Percentiles rank a stretch among this genome's conserved stretches.
Evolutionary conservation across 768 basidiomycete species (phyloP).

Genomic region (Roridomyces roridus): DNA sequence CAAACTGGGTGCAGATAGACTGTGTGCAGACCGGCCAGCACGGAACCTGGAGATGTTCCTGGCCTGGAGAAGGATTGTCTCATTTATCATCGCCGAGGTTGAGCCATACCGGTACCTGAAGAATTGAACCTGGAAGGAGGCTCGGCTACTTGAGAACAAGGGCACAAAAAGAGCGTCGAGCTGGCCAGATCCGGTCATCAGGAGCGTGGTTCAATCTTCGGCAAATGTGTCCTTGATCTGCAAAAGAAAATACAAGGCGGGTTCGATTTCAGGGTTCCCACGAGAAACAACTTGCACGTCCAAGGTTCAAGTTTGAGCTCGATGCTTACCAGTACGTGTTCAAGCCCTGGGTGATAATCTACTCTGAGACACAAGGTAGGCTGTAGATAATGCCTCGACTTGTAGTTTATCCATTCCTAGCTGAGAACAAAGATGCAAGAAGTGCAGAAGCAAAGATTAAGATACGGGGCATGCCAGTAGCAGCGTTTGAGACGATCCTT

Average conservation of each 20-base stretch:
- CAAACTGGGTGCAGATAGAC: no score
- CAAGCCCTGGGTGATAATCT: background rate
- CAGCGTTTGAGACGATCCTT: conserved; percentile 1
- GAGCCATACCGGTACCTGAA: background rate
- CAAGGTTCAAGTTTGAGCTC: conserved; percentile 14
- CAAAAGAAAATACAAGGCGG: background rate
- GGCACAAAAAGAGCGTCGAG: background rate
- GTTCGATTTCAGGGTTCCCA: conserved; percentile 2
- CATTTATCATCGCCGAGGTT: conserved; percentile 6
- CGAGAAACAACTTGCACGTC: background rate
- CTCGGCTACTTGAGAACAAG: background rate
- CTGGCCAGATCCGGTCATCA: background rate
- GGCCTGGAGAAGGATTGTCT: conserved; percentile 1
- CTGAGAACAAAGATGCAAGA: background rate
- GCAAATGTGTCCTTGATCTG: background rate
- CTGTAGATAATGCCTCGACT: background rate
- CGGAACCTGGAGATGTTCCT: conserved; percentile 20
- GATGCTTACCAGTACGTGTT: conserved; percentile 21
- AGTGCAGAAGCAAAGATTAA: background rate
- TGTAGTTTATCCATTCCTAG: conserved; percentile 12
- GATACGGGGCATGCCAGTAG: background rate
- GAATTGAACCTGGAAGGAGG: conserved; percentile 5
- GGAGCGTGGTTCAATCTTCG: background rate
- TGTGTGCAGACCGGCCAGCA: conserved; percentile 3
- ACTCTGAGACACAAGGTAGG: background rate